phyloP scores from a whole-genome alignment of 305 asterid species.

The Solanum hybrid region DNA sequence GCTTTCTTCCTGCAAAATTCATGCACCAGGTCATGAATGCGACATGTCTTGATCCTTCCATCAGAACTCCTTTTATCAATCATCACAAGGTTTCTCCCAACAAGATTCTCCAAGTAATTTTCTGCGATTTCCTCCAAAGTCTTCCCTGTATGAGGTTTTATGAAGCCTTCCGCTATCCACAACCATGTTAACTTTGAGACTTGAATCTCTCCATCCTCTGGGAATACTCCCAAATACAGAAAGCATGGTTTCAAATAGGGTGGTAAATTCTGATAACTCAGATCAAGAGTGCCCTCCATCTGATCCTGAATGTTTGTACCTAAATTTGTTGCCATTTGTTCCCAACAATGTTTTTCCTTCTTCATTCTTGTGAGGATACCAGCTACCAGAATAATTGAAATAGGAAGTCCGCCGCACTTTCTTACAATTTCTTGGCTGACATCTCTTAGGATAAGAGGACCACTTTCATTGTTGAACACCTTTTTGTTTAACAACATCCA shows the following conservation, averaged over 20 bases:
- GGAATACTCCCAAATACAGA: not conserved
- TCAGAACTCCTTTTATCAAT: no score
- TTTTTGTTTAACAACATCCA: slow-evolving; percentile 16
- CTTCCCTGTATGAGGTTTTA: no score
- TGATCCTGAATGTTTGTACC: not conserved
- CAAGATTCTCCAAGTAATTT: no score
- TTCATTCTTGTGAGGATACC: not conserved
- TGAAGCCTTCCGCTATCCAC: not conserved
- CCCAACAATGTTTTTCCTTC: not conserved
- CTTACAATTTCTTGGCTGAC: not conserved
- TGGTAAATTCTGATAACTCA: not conserved
- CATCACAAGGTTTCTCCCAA: no score
- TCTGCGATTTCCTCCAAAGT: no score
- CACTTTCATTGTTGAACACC: not conserved
- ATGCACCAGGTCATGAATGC: no score
- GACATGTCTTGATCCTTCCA: no score
- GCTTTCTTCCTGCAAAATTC: no score
- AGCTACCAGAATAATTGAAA: not conserved
- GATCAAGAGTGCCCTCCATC: not conserved
- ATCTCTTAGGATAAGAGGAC: not conserved
- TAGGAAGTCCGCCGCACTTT: slow-evolving; percentile 6
- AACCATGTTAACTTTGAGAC: not conserved
- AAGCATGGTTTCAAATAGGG: not conserved
- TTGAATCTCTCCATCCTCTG: not conserved
- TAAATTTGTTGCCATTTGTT: not conserved